A percentile compares a stretch with the other conserved stretches of the same genome.
Conservation (phyloP, 768 basidiomycete genomes). For the Calocybe gangraenosa region DNA sequence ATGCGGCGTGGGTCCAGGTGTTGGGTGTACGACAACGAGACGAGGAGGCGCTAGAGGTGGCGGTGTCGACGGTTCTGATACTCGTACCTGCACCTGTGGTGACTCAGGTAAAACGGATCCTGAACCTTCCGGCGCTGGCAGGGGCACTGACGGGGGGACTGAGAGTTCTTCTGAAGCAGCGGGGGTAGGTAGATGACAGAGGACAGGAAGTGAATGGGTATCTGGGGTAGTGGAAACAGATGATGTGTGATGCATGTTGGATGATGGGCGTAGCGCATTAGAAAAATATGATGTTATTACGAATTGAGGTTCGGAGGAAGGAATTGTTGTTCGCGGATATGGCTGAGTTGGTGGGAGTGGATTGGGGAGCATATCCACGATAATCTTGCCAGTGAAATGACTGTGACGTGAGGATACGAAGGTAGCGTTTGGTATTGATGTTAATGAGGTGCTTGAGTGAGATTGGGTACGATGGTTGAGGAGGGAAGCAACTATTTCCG, state of each 20-base stretch:
- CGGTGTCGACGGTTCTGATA: conserved; percentile 5
- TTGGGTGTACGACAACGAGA: conserved; percentile 70
- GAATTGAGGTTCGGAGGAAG: neutral
- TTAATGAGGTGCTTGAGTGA: too few relatives aligned
- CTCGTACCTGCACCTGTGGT: neutral
- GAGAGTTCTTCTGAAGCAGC: conserved; percentile 11
- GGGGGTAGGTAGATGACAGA: conserved; percentile 12
- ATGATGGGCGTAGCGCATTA: neutral
- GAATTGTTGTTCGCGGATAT: conserved; percentile 8
- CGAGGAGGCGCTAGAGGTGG: conserved; percentile 34
- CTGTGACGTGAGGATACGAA: conserved; percentile 4
- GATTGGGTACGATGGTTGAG: neutral
- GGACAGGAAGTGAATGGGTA: conserved; percentile 2
- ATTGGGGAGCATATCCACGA: conserved; percentile 58
- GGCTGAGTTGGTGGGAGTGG: conserved; percentile 18
- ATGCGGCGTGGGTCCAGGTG: conserved; percentile 72
- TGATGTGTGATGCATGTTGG: neutral
- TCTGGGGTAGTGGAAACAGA: neutral
- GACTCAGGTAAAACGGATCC: neutral
- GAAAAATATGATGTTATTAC: conserved; percentile 3
- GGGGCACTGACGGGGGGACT: conserved; percentile 8
- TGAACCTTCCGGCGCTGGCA: neutral
- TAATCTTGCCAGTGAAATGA: conserved; percentile 29
- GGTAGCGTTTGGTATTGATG: neutral
- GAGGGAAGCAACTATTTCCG: neutral